Evolutionary conservation across 108 stramenopile species (phyloP).

Genomic region (Cyclotella atomus): DNA sequence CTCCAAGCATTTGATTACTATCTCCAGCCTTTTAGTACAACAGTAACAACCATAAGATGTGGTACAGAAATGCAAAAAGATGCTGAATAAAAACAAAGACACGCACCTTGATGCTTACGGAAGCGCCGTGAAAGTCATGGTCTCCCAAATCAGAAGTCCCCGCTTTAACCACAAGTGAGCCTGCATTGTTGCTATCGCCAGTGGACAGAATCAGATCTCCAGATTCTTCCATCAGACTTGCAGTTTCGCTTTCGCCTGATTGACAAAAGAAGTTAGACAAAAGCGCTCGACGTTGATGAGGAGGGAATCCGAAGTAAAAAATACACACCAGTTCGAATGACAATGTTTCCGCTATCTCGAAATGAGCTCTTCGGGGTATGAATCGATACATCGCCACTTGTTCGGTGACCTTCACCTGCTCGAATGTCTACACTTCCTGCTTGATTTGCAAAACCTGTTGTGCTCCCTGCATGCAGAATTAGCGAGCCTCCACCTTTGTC

Average conservation of each 20-base stretch:
- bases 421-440: conserved; percentile 25
- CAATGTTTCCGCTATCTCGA: conserved; percentile 15
- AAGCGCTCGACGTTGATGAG: neutral
- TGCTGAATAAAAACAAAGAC: neutral
- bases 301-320: neutral
- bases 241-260: neutral
- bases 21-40: conserved; percentile 1
- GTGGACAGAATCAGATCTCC: neutral
- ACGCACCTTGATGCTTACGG: conserved; percentile 1
- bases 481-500: conserved; percentile 23
- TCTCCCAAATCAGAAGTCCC: conserved; percentile 2
- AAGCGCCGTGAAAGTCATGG: neutral
- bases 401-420: conserved; percentile 20
- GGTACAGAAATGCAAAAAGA: neutral
- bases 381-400: conserved; percentile 19
- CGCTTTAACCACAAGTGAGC: neutral
- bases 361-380: conserved; percentile 17
- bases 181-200: neutral
- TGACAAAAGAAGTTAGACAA: neutral
- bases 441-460: conserved; percentile 12
- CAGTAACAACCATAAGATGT: too few relatives aligned
- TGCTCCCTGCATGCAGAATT: conserved; percentile 19
- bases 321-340: conserved; percentile 20
- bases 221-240: conserved; percentile 8
- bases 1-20: neutral